Conservation (phyloP, 2,329 filamentous ascomycete genomes). For the Uncinocarpus reesii region DNA sequence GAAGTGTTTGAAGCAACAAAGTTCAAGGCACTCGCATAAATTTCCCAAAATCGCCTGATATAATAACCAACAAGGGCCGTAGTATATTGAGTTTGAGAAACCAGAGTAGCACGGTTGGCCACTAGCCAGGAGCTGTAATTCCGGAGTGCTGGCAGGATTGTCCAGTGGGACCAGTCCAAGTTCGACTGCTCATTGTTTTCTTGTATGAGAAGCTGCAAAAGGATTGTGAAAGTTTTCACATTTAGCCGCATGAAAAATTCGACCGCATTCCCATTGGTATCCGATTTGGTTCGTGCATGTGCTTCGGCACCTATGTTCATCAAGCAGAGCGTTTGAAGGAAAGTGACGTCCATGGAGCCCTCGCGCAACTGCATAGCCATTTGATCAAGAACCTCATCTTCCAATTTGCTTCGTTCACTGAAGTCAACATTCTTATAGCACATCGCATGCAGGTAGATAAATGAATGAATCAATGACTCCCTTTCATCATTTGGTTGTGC, state of each 20-base stretch:
- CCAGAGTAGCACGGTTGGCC: constrained; percentile 45
- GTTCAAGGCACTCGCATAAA: constrained; percentile 53
- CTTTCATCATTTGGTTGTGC: constrained; percentile 33
- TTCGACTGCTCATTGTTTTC: constrained; percentile 52
- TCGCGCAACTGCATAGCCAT: constrained; percentile 63
- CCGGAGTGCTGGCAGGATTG: constrained; percentile 53
- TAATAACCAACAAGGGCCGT: constrained; percentile 47
- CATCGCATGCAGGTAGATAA: constrained; percentile 73
- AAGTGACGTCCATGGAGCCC: constrained; percentile 48
- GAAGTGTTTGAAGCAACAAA: constrained; percentile 48
- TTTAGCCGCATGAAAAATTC: constrained; percentile 67
- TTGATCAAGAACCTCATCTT: constrained; percentile 73
- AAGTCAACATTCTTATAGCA: constrained; percentile 71
- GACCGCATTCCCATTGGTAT: constrained; percentile 40
- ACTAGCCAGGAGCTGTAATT: constrained; percentile 60
- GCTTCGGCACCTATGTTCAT: constrained; percentile 79
- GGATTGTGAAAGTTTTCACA: constrained; percentile 60
- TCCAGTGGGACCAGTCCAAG: constrained; percentile 49
- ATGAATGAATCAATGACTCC: constrained; percentile 63
- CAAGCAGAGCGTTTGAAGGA: constrained; percentile 67
- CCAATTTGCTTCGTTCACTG: constrained; percentile 65
- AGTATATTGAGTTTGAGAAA: constrained; percentile 45
- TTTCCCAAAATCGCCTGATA: constrained; percentile 54
- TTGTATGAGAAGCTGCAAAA: constrained; percentile 60
- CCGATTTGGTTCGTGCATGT: constrained; percentile 53